Conservation (phyloP, 176 grass and related monocot species). For the Leersia perrieri region DNA sequence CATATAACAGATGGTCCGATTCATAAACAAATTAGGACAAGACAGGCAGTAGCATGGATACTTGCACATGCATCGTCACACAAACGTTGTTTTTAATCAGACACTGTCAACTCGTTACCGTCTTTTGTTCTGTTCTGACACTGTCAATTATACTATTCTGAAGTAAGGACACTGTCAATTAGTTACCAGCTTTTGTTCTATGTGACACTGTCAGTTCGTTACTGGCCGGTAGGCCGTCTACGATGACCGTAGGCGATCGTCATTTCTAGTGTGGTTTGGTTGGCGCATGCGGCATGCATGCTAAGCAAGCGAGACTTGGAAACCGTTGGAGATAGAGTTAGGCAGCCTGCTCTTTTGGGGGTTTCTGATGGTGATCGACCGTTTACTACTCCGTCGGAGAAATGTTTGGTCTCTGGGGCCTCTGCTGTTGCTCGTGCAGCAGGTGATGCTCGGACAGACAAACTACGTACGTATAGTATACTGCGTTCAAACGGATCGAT, state of each 20-base stretch:
- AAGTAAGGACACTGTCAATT: no score
- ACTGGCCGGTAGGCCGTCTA: background rate
- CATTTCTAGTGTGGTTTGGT: background rate
- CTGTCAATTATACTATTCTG: no score
- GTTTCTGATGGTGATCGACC: conserved; percentile 1
- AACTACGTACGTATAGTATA: background rate
- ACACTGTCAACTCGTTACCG: background rate
- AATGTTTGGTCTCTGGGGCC: background rate
- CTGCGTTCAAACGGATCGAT: background rate
- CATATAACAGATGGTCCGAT: no score
- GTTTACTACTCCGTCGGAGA: background rate
- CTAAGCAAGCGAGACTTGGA: conserved; percentile 37
- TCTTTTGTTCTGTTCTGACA: background rate
- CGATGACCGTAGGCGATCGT: conserved; percentile 12
- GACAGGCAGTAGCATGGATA: background rate
- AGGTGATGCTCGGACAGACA: background rate
- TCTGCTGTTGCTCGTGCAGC: background rate
- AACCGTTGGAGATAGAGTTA: conserved; percentile 42
- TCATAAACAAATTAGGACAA: background rate
- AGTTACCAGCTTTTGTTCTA: background rate
- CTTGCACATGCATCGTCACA: background rate
- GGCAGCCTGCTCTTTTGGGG: conserved; percentile 57
- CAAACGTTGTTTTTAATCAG: background rate
- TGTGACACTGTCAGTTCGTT: background rate
- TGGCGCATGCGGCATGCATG: background rate